Evolutionary conservation across 345 rosid genomes (phyloP).

Genomic region (Trapa bicornis): DNA sequence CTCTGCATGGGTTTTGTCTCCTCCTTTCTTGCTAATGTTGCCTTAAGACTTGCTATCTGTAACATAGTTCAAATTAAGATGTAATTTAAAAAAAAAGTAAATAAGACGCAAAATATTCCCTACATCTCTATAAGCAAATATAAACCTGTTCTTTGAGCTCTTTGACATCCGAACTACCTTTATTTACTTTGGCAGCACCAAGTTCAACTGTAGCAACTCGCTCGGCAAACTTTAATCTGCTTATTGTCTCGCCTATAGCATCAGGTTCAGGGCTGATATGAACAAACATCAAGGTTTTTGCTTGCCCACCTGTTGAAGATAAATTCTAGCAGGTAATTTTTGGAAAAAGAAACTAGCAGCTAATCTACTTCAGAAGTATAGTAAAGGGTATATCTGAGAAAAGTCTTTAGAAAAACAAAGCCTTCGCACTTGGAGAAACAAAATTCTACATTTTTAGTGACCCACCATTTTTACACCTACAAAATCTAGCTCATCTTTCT

Average conservation of each 20-base stretch:
- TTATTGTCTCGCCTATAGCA: conserved; percentile 79
- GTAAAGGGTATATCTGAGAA: too few relatives aligned
- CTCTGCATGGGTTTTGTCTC: conserved; percentile 30
- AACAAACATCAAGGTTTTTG: conserved; percentile 95
- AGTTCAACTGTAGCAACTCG: conserved; percentile 92
- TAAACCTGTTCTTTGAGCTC: conserved; percentile 86
- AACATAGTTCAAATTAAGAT: conserved; percentile 2
- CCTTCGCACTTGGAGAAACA: too few relatives aligned
- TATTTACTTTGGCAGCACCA: conserved; percentile 88
- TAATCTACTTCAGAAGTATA: too few relatives aligned
- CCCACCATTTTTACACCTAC: too few relatives aligned
- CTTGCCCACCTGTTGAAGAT: conserved; percentile 62
- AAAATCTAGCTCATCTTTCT: too few relatives aligned
- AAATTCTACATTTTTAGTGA: too few relatives aligned
- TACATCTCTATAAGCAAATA: background rate
- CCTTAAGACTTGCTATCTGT: conserved; percentile 73
- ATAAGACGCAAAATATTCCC: too few relatives aligned
- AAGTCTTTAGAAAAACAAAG: too few relatives aligned
- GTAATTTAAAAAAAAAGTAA: too few relatives aligned
- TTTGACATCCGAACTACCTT: conserved; percentile 61
- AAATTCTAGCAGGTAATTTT: too few relatives aligned
- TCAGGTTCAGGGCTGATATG: conserved; percentile 90
- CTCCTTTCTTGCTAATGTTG: conserved; percentile 67
- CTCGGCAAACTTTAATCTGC: conserved; percentile 94
- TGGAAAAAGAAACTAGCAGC: too few relatives aligned